Conservation (phyloP, 352 stramenopile genomes). For the Globisporangium camurandrum region DNA sequence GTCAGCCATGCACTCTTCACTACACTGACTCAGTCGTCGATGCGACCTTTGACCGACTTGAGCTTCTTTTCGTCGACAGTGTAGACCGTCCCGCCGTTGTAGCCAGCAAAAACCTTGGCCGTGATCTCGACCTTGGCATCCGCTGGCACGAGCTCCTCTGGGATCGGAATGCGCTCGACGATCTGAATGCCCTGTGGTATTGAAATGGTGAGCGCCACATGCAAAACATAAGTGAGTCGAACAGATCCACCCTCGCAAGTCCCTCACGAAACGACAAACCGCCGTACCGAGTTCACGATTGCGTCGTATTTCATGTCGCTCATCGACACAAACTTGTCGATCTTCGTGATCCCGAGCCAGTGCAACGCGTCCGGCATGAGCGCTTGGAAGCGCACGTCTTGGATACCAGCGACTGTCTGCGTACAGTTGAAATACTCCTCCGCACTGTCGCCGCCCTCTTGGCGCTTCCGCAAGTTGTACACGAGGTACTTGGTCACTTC, state of each 20-base stretch:
- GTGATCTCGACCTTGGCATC: slow-evolving; percentile 99
- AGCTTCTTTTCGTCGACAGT: slow-evolving; percentile 90
- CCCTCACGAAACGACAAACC: not conserved
- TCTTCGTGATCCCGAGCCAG: slow-evolving; percentile 95
- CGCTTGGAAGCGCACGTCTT: slow-evolving; percentile 97
- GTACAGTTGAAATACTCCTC: slow-evolving; percentile 99
- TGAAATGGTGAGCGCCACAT: too few species aligned
- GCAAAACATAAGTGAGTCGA: too few species aligned
- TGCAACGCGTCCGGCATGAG: slow-evolving; percentile 99
- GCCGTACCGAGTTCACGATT: slow-evolving; percentile 91
- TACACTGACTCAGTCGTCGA: too few species aligned
- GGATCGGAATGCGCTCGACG: slow-evolving; percentile 97
- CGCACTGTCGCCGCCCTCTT: slow-evolving; percentile 94
- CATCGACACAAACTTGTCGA: slow-evolving; percentile 96
- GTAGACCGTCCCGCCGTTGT: slow-evolving; percentile 88
- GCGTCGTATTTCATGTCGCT: slow-evolving; percentile 99
- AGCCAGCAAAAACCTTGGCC: slow-evolving; percentile 93
- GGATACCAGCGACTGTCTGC: slow-evolving; percentile 94
- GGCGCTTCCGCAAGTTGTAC: slow-evolving; percentile 98
- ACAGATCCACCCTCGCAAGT: slow-evolving; percentile 8
- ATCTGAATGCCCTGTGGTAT: slow-evolving; percentile 92
- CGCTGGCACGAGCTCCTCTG: slow-evolving; percentile 94
- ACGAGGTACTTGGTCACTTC: slow-evolving; percentile 99
- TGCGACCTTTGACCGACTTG: slow-evolving; percentile 91
- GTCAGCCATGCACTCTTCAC: too few species aligned